A percentile compares a stretch with the other conserved stretches of the same genome.
Conservation (phyloP, 2,329 filamentous ascomycete genomes). For the Lachnellula subtilissima region DNA sequence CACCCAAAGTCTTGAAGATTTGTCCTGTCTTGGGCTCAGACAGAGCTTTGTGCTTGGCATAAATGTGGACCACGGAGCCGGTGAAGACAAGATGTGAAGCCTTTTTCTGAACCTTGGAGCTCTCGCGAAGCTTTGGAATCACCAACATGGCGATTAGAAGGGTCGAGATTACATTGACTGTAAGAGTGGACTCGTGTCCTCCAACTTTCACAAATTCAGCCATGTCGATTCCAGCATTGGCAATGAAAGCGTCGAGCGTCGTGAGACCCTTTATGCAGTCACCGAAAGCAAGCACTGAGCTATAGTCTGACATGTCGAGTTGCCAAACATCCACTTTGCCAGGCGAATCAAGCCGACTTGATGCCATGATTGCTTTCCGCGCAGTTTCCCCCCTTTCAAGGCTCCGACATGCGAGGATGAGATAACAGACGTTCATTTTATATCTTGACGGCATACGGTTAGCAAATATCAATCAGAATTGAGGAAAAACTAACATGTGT, state of each 20-base stretch:
- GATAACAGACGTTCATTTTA: constrained; percentile 28
- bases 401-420: constrained; percentile 37
- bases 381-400: constrained; percentile 40
- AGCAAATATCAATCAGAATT: background rate
- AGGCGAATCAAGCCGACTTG: background rate
- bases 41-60: background rate
- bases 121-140: constrained; percentile 23
- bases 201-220: constrained; percentile 6
- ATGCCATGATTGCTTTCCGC: constrained; percentile 30
- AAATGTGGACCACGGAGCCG: constrained; percentile 35
- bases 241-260: constrained; percentile 36
- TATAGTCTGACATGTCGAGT: constrained; percentile 10
- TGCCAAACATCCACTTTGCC: constrained; percentile 12
- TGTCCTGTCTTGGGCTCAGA: constrained; percentile 22
- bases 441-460: background rate
- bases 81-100: constrained; percentile 21
- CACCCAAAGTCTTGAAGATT: constrained; percentile 15
- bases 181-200: constrained; percentile 21
- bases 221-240: constrained; percentile 29
- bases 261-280: constrained; percentile 32
- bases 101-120: constrained; percentile 15
- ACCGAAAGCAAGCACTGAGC: constrained; percentile 7
- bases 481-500: constrained; percentile 25
- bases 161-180: constrained; percentile 28
- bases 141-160: constrained; percentile 24